These are phyloP conservation scores for Fusarium acutatum DNA, from an alignment of 2,329 filamentous ascomycete genomes.

Conservation along the genomic window DNA sequence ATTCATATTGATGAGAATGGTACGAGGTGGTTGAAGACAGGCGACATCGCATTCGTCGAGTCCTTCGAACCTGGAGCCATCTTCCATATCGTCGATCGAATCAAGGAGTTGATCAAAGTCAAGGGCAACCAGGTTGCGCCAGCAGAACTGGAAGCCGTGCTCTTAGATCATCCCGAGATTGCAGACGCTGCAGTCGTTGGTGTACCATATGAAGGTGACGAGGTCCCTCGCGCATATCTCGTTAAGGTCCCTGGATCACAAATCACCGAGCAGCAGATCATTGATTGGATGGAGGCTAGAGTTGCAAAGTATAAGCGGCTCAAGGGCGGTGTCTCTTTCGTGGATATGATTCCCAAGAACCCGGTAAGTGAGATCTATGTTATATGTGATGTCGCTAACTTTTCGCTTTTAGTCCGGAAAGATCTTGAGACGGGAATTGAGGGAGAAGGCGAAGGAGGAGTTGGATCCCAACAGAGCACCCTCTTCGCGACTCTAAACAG, in stretches of 20 bases:
- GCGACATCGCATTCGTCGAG: slow-evolving; percentile 75
- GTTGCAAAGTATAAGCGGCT: slow-evolving; percentile 74
- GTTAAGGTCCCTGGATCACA: slow-evolving; percentile 55
- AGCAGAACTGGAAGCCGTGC: slow-evolving; percentile 77
- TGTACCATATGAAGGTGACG: slow-evolving; percentile 53
- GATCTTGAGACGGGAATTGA: slow-evolving; percentile 8
- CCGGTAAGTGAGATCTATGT: slow-evolving; percentile 49
- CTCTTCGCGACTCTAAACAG: background rate
- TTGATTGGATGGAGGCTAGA: slow-evolving; percentile 66
- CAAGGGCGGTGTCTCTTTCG: slow-evolving; percentile 67
- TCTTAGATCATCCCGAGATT: slow-evolving; percentile 74
- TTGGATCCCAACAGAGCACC: background rate
- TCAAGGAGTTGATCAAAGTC: slow-evolving; percentile 70
- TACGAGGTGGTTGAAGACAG: slow-evolving; percentile 75
- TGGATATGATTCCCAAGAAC: slow-evolving; percentile 74
- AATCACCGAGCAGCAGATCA: slow-evolving; percentile 57
- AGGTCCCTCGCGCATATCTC: slow-evolving; percentile 69
- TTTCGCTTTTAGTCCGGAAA: slow-evolving; percentile 9
- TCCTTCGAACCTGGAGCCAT: slow-evolving; percentile 58
- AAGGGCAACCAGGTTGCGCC: slow-evolving; percentile 81
- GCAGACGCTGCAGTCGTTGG: slow-evolving; percentile 73
- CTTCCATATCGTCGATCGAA: slow-evolving; percentile 74
- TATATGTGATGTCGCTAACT: background rate
- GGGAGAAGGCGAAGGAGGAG: slow-evolving; percentile 23
- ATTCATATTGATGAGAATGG: slow-evolving; percentile 55